Evolutionary conservation across 352 stramenopile species (phyloP), one percentile per base, ranked within the genome.

Genomic region (Aphanomyces invadans): DNA sequence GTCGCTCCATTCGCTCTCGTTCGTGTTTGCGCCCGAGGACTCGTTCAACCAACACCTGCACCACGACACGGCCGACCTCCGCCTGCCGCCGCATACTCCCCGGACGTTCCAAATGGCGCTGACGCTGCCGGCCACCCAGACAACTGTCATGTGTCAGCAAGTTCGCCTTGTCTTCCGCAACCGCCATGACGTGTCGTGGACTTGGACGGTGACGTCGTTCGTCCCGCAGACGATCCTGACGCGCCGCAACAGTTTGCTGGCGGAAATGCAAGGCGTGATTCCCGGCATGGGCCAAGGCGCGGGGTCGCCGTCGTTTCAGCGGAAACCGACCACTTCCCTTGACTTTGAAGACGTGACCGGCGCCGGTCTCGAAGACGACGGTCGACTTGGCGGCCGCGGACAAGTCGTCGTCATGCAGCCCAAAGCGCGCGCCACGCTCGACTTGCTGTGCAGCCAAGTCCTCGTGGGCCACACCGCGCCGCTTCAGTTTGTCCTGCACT

Each of bases 221-320:
- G 71, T 70, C 3, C 57, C 73, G 5, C 63, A 71, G 42, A 67
- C 72, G 21, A 65, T 74, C 9, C 63, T 80, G 68, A 69, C 21
- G 74, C 77, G 67, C 75, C 73, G n/a, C 59, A 73, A 19, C 67
- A 75, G 39, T 76, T 76, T 25, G 82, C 82, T 71, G 62, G 9
- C 12, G 23, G 88, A 25, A 49, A 78, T 49, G 2, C 75, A 85
- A 61, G 83, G 82, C 0, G 79, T 82, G 23, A 78, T 92, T 0
- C 86, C 86, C 15, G 77, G 83, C n/a, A 95, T 95, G 86, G 83
- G 86, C 26, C 86, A 87, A 69, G 86, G 86, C 1, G 83, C 82
- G 11, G 86, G 82, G 21, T 95, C 86, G 12, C 86, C 86, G 0
- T 92, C 83, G 52, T 95, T 95, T 69, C 83, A 82, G 33, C 79